These are phyloP conservation scores for Cenococcum geophilum DNA, from an alignment of 495 filamentous ascomycete species.

Conservation along the genomic window DNA sequence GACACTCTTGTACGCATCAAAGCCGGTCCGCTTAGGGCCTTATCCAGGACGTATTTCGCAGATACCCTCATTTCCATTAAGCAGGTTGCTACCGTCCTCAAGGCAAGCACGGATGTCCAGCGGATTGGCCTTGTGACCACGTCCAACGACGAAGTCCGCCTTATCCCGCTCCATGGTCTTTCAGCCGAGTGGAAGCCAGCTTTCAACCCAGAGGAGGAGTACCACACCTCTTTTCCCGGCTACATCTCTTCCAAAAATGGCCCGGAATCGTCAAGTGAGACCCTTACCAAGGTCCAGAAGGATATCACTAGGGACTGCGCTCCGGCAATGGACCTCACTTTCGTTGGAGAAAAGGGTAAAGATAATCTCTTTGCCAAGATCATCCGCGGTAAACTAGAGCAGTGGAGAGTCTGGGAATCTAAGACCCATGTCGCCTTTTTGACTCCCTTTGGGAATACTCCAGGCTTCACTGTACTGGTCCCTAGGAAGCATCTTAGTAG, in stretches of 20 bases:
- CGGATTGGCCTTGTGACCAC: too few species aligned
- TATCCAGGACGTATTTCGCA: too few species aligned
- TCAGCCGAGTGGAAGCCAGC: neutral
- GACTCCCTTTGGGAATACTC: neutral
- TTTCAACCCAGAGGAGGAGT: neutral
- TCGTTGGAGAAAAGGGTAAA: neutral
- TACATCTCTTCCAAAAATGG: neutral
- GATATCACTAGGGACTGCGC: too few species aligned
- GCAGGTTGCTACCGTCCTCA: too few species aligned
- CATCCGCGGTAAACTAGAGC: neutral
- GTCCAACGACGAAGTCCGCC: neutral
- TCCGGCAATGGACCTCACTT: too few species aligned
- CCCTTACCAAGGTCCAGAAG: too few species aligned
- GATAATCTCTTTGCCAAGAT: neutral
- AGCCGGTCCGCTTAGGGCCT: too few species aligned
- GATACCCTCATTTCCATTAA: too few species aligned
- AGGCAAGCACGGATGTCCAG: too few species aligned
- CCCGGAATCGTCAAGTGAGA: too few species aligned
- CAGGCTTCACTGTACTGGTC: neutral
- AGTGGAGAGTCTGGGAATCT: neutral
- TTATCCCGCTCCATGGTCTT: neutral
- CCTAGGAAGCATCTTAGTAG: neutral
- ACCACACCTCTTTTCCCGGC: neutral
- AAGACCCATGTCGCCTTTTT: neutral
- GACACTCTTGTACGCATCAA: too few species aligned